Conservation (phyloP, 495 filamentous ascomycete species). For the Lindgomyces ingoldianus region DNA sequence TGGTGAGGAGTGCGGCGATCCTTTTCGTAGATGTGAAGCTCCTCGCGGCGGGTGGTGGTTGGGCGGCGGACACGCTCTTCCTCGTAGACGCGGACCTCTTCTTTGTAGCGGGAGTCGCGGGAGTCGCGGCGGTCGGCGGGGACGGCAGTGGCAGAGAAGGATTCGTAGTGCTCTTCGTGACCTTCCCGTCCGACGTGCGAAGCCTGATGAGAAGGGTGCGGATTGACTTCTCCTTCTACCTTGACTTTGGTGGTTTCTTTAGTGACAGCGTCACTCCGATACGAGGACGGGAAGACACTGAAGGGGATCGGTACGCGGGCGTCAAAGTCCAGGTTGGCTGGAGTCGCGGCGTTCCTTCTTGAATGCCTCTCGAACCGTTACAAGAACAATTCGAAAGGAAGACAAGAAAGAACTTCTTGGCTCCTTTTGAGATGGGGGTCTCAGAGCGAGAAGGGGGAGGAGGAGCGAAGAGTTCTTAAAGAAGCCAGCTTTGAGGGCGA, state of each 20-base stretch:
- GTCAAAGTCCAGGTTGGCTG: conserved; percentile 99
- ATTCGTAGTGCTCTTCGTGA: conserved; percentile 66
- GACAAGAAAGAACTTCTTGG: conserved; percentile 89
- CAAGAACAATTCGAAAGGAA: conserved; percentile 80
- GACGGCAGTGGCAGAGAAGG: conserved; percentile 60
- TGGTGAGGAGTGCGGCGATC: conserved; percentile 23
- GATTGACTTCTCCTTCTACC: conserved; percentile 87
- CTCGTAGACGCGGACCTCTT: conserved; percentile 57
- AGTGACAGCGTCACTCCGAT: conserved; percentile 86
- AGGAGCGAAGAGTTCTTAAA: conserved; percentile 10
- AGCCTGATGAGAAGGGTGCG: conserved; percentile 66
- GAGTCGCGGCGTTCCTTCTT: conserved; percentile 82
- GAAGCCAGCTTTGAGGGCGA: conserved; percentile 31
- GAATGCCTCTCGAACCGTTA: conserved; percentile 86
- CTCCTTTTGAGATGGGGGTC: conserved; percentile 49
- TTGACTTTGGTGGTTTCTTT: conserved; percentile 69
- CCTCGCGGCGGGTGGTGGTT: conserved; percentile 35
- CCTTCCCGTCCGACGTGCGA: conserved; percentile 92
- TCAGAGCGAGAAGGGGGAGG: conserved; percentile 26
- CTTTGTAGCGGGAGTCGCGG: conserved; percentile 60
- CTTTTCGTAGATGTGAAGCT: conserved; percentile 43
- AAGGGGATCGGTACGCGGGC: conserved; percentile 98
- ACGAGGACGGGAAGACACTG: conserved; percentile 99
- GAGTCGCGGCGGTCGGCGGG: conserved; percentile 59
- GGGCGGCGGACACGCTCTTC: conserved; percentile 40